Conservation (phyloP, 2,329 filamentous ascomycete species). For the Rugonectria rugulosa region DNA sequence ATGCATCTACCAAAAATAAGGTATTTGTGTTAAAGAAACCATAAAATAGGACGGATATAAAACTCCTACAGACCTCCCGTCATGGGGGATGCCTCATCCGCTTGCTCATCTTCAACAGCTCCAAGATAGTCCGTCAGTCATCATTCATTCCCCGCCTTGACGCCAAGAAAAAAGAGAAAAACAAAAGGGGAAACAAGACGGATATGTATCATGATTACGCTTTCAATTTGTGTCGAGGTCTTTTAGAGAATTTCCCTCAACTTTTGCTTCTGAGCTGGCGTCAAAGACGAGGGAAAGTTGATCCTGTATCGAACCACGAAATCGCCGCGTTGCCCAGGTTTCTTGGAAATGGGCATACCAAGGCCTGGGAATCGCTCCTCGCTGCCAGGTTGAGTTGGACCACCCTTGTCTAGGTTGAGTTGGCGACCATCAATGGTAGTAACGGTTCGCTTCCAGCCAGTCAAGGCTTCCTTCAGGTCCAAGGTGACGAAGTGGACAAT, state of each 20-base stretch:
- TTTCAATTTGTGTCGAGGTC: background rate
- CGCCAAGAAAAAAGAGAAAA: constrained; percentile 20
- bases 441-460: constrained; percentile 92
- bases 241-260: constrained; percentile 78
- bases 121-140: constrained; percentile 33
- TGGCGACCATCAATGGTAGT: constrained; percentile 93
- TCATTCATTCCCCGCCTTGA: constrained; percentile 22
- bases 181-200: constrained; percentile 36
- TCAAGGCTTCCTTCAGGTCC: constrained; percentile 90
- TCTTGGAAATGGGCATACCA: constrained; percentile 97
- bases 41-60: constrained; percentile 7
- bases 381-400: constrained; percentile 85
- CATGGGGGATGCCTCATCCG: background rate
- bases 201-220: constrained; percentile 22
- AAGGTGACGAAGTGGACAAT: constrained; percentile 81
- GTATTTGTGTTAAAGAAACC: background rate
- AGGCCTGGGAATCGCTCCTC: constrained; percentile 81
- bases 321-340: constrained; percentile 82
- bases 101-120: constrained; percentile 2
- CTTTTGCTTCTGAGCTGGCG: constrained; percentile 78
- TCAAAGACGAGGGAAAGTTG: constrained; percentile 85
- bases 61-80: background rate
- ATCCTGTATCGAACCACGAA: constrained; percentile 92
- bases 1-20: constrained; percentile 8
- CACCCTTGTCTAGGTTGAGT: constrained; percentile 78